A percentile compares a stretch with the other conserved stretches of the same genome.
These are phyloP conservation scores for Avena atlantica DNA, from an alignment of 176 grass and related monocot species.

Conservation along the genomic window DNA sequence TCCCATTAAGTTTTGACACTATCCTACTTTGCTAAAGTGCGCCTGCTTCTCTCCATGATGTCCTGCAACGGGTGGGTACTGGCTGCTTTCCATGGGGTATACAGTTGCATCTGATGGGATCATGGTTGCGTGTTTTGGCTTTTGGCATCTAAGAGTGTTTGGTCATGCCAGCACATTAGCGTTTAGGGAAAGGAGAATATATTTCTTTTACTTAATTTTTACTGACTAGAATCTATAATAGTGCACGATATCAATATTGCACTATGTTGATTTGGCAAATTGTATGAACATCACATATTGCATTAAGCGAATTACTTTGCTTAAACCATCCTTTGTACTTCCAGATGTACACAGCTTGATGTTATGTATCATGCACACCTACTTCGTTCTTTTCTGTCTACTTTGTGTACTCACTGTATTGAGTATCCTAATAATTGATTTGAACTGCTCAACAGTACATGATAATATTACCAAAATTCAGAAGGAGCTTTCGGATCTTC, in stretches of 20 bases:
- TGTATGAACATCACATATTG: neutral
- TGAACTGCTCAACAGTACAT: slow-evolving; percentile 60
- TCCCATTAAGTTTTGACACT: neutral
- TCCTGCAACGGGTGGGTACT: neutral
- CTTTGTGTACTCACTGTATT: slow-evolving; percentile 33
- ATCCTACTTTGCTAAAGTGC: neutral
- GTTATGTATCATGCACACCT: slow-evolving; percentile 16
- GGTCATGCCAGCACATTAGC: neutral
- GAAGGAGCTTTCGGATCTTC: slow-evolving; percentile 79
- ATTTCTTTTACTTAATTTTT: neutral
- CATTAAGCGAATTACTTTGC: neutral
- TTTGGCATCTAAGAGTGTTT: neutral
- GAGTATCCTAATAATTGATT: slow-evolving; percentile 35
- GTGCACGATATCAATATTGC: neutral
- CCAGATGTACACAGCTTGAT: neutral
- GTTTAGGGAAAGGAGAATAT: neutral
- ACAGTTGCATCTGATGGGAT: neutral
- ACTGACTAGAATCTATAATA: neutral
- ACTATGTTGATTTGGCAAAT: neutral
- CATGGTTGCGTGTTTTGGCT: neutral
- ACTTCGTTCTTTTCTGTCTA: slow-evolving; percentile 11
- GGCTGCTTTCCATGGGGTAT: neutral
- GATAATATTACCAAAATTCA: slow-evolving; percentile 71
- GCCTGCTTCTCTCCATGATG: neutral
- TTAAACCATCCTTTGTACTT: slow-evolving; percentile 23